Percentiles rank a stretch among this genome's conserved stretches.
These are phyloP conservation scores for Epichloe festucae DNA, from an alignment of 2,329 filamentous ascomycete species.

Conservation along the genomic window DNA sequence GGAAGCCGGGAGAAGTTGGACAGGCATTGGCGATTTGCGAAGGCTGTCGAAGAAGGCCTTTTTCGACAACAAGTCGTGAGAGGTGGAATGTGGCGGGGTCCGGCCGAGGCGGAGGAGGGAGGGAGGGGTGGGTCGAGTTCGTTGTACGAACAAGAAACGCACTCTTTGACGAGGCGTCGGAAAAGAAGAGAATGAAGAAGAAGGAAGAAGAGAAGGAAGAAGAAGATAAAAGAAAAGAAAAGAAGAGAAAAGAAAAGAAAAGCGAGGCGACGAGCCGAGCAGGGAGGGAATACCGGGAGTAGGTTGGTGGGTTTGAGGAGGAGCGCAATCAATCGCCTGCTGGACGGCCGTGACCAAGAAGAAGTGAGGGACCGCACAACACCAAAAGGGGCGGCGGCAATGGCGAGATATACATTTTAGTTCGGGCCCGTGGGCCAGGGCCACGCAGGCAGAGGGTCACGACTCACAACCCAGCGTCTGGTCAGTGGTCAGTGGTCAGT, in stretches of 20 bases:
- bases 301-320: conserved; percentile 6
- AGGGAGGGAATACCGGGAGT: conserved; percentile 17
- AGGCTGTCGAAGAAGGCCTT: neutral
- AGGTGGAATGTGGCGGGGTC: neutral
- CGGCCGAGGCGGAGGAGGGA: neutral
- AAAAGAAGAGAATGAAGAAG: conserved; percentile 23
- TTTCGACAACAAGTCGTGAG: neutral
- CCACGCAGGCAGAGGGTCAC: neutral
- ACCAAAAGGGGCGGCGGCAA: conserved; percentile 25
- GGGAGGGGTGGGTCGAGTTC: conserved; percentile 1
- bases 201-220: conserved; percentile 25
- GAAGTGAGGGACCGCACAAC: conserved; percentile 32
- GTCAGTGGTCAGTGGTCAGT: too few species aligned
- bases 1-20: conserved; percentile 85
- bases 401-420: conserved; percentile 1
- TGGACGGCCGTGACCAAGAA: conserved; percentile 42
- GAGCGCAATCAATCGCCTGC: conserved; percentile 37
- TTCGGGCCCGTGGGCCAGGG: neutral
- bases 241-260: conserved; percentile 23
- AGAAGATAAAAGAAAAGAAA: conserved; percentile 27
- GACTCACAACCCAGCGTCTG: too few species aligned
- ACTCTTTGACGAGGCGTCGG: neutral
- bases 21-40: conserved; percentile 54
- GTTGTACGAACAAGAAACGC: conserved; percentile 2
- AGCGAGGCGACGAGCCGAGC: conserved; percentile 38